Evolutionary conservation across 352 stramenopile species (phyloP), one percentile per base, ranked within the genome.

Genomic region (Phytophthora palmivora): DNA sequence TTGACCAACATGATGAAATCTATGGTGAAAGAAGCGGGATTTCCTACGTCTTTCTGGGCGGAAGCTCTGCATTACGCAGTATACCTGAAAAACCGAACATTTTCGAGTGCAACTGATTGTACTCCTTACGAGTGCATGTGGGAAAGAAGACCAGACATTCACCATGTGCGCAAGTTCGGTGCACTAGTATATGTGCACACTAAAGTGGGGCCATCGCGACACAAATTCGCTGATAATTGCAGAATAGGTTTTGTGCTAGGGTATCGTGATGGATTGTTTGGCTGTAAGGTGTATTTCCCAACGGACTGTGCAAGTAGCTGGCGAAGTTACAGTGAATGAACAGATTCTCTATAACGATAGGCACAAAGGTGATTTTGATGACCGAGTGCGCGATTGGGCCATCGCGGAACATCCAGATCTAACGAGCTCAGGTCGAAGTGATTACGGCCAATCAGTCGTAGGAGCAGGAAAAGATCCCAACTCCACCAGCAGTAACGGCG

Each of bases 291-390:
- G 10, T 47, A 57, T 16, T 57, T 47, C 24, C 49, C 49, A 14
- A 30, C 15, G 1, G 49, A n/a, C 19, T 2, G 5, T 52, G 16
- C 28, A 42, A 30, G 10, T 54, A 10, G 7, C 36, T 32, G 37
- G 37, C 6, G 7, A 57, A 57, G 37, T 57, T 0, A 57, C 49
- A 32, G 37, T 37, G 0, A 47, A 57, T 11, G 49, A 57, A 22
- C 21, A 57, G 32, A 47, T 47, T n/a, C 22, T 57, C 7, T 57
- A 57, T 36, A 57, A 45, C 19, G 48, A 57, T 15, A 36, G 49
- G 28, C 37, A 57, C 15, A 19, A 8, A 9, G 4, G 18, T 34
- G 50, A 11, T 11, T 58, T 58, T 41, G 37, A 42, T 12, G 10
- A n/a, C 6, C 3, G 16, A 10, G n/a, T 47, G 1, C 37, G 36